Evolutionary conservation across 768 basidiomycete genomes (phyloP).

Genomic region (Tricholoma flavovirens): DNA sequence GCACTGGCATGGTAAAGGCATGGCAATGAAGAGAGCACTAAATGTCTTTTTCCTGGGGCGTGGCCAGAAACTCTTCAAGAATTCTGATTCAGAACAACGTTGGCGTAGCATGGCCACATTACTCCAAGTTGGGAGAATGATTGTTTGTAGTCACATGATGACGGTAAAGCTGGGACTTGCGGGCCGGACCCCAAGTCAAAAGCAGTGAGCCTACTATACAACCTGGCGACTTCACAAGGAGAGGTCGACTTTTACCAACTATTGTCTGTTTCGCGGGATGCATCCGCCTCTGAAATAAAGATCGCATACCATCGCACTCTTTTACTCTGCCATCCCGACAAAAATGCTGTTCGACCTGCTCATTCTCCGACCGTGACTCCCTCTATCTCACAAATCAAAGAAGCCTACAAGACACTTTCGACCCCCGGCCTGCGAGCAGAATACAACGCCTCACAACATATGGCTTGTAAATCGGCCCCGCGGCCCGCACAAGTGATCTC

Average conservation of each 20-base stretch:
- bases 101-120: no score
- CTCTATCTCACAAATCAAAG: constrained; percentile 50
- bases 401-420: constrained; percentile 62
- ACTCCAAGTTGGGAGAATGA: no score
- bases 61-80: no score
- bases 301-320: constrained; percentile 62
- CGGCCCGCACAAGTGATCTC: constrained; percentile 77
- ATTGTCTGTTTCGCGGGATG: constrained; percentile 46
- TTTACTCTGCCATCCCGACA: constrained; percentile 56
- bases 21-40: no score
- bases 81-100: no score
- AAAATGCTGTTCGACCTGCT: constrained; percentile 13
- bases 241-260: constrained; percentile 54
- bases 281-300: constrained; percentile 55
- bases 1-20: no score
- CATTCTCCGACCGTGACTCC: constrained; percentile 4
- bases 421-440: constrained; percentile 38
- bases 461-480: constrained; percentile 27
- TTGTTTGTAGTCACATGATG: no score
- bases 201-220: no score
- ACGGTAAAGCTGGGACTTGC: no score
- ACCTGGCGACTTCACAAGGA: constrained; percentile 1
- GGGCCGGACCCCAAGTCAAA: no score
- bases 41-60: no score
- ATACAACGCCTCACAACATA: constrained; percentile 39